Base-by-base conservation (phyloP, 148 eudicot species). In the Rhododendron kiyosumense region DNA sequence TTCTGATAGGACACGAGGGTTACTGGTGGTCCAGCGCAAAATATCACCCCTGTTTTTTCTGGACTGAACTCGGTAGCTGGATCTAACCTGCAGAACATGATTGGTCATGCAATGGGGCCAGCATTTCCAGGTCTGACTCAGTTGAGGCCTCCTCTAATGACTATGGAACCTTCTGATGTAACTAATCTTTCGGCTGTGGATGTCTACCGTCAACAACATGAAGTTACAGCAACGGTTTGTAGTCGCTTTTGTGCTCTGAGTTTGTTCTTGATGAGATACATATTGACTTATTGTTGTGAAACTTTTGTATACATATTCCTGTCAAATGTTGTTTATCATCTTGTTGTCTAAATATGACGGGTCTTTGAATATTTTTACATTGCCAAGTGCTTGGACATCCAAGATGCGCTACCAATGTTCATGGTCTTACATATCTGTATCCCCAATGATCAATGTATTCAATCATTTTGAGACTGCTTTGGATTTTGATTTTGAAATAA, bases 141-240 rank as follows among this genome's bases (percentile, higher is more conserved):
- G 87, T 88, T 86, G 89, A 91, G 95, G 91, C 93, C 92, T 49
- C 88, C 94, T 84, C 81, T 91, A 65, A 32, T 89, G 43, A 83
- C 85, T 84, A 87, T 94, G 86, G 98, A 91, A 73, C 79, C 95
- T 77, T 82, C 94, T 12, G 94, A 92, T 86, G 86, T 89, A 85
- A 87, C 88, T 77, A 92, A 90, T 86, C 86, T 90, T 32, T 90
- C 94, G 78, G 88, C 97, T 54, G 95, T 86, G 78, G 98, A 96
- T 67, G 88, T 94, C 90, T 97, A 97, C 83, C 90, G 98, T 65
- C 93, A 93, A 82, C 91, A 92, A 86, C 98, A 97, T 86, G 99
- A 97, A 93, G 95, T 97, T 81, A 93, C 98, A 76, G 95, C 98
- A 84, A 92, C 96, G 90, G 99, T 97, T 57, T 84, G 95, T 93